Conservation (phyloP, 148 eudicot species). For the Chenopodium berlandieri region DNA sequence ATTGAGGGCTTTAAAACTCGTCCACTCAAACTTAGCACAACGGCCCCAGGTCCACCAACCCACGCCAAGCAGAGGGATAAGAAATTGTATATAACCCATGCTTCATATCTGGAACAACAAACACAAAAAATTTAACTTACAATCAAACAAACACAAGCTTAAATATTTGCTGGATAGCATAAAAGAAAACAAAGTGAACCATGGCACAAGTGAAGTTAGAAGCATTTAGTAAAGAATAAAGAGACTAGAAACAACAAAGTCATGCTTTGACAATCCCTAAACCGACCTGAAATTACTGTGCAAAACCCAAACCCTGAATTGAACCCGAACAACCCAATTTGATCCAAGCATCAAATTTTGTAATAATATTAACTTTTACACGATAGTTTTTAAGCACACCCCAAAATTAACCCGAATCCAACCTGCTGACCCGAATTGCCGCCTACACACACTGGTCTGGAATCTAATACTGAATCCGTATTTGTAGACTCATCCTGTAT, state of each 20-base stretch:
- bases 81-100: conserved; percentile 98
- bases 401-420: too few species aligned
- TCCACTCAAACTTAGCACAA: conserved; percentile 82
- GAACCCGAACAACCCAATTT: too few species aligned
- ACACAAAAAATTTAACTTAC: conserved; percentile 6
- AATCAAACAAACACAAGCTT: background rate
- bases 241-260: background rate
- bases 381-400: too few species aligned
- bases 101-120: conserved; percentile 77
- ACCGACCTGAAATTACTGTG: too few species aligned
- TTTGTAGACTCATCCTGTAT: background rate
- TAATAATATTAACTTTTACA: too few species aligned
- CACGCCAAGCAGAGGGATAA: conserved; percentile 91
- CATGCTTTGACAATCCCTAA: background rate
- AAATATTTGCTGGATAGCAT: background rate
- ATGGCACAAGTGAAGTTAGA: background rate
- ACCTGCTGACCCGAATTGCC: too few species aligned
- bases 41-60: conserved; percentile 99
- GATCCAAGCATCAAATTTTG: too few species aligned
- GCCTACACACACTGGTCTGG: background rate
- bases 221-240: background rate
- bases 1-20: conserved; percentile 80
- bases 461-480: background rate
- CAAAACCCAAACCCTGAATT: too few species aligned
- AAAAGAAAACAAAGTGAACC: background rate